Conservation (phyloP, 129 eudicot species). For the Kitagawia praeruptora region DNA sequence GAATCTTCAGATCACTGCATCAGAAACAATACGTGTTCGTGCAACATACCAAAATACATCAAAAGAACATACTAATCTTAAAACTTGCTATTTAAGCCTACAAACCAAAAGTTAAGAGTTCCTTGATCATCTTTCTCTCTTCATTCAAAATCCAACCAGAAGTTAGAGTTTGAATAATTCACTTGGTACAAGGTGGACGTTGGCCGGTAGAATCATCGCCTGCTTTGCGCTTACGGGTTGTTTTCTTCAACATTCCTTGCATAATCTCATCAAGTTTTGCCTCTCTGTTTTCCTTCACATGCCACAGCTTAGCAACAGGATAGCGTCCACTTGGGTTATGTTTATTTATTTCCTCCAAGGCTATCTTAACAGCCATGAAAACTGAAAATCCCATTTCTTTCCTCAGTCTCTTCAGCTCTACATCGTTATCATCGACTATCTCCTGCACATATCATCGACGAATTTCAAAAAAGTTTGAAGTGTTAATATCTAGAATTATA, state of each 20-base stretch:
- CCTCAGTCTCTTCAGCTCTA: conserved; percentile 7
- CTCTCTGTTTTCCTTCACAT: conserved; percentile 26
- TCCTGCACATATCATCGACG: neutral
- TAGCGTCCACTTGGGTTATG: conserved; percentile 37
- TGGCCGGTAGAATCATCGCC: neutral
- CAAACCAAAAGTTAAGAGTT: neutral
- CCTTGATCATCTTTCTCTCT: no score
- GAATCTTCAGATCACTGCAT: no score
- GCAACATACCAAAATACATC: neutral
- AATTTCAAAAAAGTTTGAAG: neutral
- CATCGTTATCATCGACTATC: neutral
- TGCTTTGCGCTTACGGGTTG: conserved; percentile 2
- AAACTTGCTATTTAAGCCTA: neutral
- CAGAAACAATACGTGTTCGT: no score
- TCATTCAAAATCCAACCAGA: no score
- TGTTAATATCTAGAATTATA: no score
- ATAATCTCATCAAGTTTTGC: conserved; percentile 42
- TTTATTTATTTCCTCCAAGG: neutral
- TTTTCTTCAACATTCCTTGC: conserved; percentile 13
- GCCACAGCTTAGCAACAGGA: conserved; percentile 40
- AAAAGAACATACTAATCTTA: no score
- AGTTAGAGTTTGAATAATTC: neutral
- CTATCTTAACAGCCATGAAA: conserved; percentile 2
- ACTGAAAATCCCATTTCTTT: neutral
- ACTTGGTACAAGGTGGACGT: neutral